Evolutionary conservation across 228 moss, liverwort and hornwort genomes (phyloP), one percentile per base, ranked within the genome.

Genomic region (Sphagnum fallax): DNA sequence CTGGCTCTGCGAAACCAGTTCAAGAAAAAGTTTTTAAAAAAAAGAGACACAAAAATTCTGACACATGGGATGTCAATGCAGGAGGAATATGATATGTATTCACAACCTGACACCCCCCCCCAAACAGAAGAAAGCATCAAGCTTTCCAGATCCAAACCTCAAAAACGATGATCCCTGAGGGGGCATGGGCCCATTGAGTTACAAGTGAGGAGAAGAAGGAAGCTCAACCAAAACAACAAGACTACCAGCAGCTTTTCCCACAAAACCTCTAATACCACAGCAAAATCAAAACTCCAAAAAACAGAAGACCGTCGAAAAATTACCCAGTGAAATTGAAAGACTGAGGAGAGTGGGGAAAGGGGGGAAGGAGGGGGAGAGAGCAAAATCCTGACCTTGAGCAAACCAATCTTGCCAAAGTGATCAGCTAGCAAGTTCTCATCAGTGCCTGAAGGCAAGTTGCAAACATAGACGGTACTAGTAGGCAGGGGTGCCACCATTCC

Each of bases 341-440:
- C 59, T 11, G 59, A 60, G 11, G 59, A 11, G 15, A 15, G 12
- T 15, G 15, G 15, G 12, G 65, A 16, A 11, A 9, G 67, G 0
- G 8, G 9, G 51, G 10, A 52, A 50, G 52, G 5, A 10, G 4
- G 10, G 10, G 16, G 4, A 68, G 15, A 13, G 5, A 49, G 66
- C 49, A 11, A 52, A 9, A 6, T 5, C 32, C 67, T 12, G 18
- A 85, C 85, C 85, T 85, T 81, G 13, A 85, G 63, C 10, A 85
- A 69, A 48, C 85, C 85, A 65, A 85, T 75, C 71, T 63, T 77
- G 32, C 85, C 85, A 15, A 85, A 85, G 67, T 85, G 85, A 4
- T 85, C 85, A 62, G 76, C 74, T 51, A 85, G 57, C 14, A 81
- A 65, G 62, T 66, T 71, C 55, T 85, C 85, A 63, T 81, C 81